Conservation (phyloP, 345 rosid species). For the Ceriops tagal region DNA sequence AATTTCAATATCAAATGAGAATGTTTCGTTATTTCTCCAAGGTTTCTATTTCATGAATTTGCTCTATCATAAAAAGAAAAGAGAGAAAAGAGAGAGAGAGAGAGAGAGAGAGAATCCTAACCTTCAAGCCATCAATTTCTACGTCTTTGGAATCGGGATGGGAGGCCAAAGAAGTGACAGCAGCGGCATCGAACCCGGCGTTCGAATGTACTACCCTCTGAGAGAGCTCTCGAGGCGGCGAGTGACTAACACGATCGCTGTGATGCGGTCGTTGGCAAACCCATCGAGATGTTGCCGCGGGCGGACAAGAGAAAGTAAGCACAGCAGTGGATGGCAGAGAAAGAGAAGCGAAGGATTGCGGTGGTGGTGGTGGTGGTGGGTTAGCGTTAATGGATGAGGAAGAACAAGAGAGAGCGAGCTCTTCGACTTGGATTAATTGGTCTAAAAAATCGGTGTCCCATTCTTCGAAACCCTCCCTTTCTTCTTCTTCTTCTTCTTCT, state of each 20-base stretch:
- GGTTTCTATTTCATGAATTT: too few relatives aligned
- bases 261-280: too few relatives aligned
- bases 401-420: too few relatives aligned
- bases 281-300: too few relatives aligned
- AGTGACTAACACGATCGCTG: too few relatives aligned
- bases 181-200: not conserved
- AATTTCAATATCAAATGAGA: not conserved
- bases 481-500: not conserved
- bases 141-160: not conserved
- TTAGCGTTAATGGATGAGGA: too few relatives aligned
- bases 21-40: too few relatives aligned
- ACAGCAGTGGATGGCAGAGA: too few relatives aligned
- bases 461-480: slow-evolving; percentile 40
- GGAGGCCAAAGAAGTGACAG: not conserved
- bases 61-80: not conserved
- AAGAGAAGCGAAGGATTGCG: too few relatives aligned
- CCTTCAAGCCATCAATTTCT: slow-evolving; percentile 71
- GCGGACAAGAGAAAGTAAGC: too few relatives aligned
- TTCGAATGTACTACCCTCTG: slow-evolving; percentile 34
- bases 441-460: slow-evolving; percentile 62
- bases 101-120: slow-evolving; percentile 21
- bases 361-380: too few relatives aligned
- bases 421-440: slow-evolving; percentile 16
- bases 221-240: slow-evolving; percentile 79
- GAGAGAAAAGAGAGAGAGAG: not conserved